Percentiles rank a stretch among this genome's conserved stretches.
Evolutionary conservation across 2,329 filamentous ascomycete species (phyloP).

Genomic region (Apiospora arundinis): DNA sequence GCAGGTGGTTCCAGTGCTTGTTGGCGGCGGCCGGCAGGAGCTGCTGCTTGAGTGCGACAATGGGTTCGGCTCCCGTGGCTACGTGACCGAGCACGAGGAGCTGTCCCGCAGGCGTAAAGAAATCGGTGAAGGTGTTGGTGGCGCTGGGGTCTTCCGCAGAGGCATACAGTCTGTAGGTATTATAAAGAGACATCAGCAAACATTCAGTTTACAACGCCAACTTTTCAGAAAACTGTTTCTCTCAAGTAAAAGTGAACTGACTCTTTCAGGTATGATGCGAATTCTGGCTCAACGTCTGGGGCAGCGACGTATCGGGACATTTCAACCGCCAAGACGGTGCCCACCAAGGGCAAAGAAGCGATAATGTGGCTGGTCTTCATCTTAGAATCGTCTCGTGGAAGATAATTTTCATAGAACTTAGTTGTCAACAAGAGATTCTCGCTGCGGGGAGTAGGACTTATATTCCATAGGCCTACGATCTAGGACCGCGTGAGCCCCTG

Average conservation of each 20-base stretch:
- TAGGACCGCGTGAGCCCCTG: neutral
- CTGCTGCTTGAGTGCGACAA: constrained; percentile 20
- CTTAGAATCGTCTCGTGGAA: neutral
- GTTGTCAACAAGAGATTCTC: neutral
- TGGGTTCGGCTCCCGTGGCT: neutral
- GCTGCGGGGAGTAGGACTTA: neutral
- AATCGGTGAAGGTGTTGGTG: constrained; percentile 14
- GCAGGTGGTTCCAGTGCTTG: constrained; percentile 22
- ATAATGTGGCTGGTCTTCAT: constrained; percentile 6
- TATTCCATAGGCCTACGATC: neutral
- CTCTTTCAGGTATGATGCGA: neutral
- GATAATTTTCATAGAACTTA: neutral
- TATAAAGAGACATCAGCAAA: neutral
- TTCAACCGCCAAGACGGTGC: neutral
- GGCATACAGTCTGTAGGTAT: neutral
- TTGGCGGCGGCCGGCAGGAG: constrained; percentile 12
- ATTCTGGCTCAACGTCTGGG: neutral
- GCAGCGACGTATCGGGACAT: neutral
- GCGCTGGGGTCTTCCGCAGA: constrained; percentile 9
- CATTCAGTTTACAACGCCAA: neutral
- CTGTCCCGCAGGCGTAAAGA: neutral
- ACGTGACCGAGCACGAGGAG: neutral
- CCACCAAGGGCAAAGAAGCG: neutral
- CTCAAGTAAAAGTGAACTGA: neutral
- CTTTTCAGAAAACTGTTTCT: no score